phyloP scores from a whole-genome alignment of 192 early-diverging fungal genomes.

The Radiomyces spectabilis region DNA sequence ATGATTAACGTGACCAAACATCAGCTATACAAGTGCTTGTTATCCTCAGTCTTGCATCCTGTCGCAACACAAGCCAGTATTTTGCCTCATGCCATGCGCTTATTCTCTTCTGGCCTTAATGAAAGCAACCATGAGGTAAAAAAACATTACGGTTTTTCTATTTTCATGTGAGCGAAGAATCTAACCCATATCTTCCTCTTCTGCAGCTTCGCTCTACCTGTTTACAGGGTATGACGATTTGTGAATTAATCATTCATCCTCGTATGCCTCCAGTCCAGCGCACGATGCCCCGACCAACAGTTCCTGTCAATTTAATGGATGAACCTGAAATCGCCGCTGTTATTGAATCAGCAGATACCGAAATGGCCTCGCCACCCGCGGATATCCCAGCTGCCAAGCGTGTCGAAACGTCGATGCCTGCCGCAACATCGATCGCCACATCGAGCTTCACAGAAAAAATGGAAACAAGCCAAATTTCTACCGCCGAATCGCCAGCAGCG shows the following conservation, averaged over 20 bases:
- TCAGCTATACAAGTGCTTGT: slow-evolving; percentile 30
- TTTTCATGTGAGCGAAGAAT: neutral
- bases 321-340: no score
- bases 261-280: slow-evolving; percentile 43
- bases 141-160: neutral
- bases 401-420: neutral
- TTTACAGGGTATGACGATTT: slow-evolving; percentile 35
- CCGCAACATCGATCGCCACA: neutral
- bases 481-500: neutral
- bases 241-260: slow-evolving; percentile 46
- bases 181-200: neutral
- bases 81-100: slow-evolving; percentile 27
- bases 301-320: neutral
- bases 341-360: neutral
- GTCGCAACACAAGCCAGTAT: slow-evolving; percentile 31
- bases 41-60: slow-evolving; percentile 29
- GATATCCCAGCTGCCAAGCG: neutral
- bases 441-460: no score
- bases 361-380: neutral
- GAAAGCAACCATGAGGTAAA: slow-evolving; percentile 23
- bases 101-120: slow-evolving; percentile 32
- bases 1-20: slow-evolving; percentile 2
- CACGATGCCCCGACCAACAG: neutral
- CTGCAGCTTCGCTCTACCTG: slow-evolving; percentile 25
- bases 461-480: neutral